Evolutionary conservation across 116 monocot genomes (phyloP).

Genomic region (Iris pallida): DNA sequence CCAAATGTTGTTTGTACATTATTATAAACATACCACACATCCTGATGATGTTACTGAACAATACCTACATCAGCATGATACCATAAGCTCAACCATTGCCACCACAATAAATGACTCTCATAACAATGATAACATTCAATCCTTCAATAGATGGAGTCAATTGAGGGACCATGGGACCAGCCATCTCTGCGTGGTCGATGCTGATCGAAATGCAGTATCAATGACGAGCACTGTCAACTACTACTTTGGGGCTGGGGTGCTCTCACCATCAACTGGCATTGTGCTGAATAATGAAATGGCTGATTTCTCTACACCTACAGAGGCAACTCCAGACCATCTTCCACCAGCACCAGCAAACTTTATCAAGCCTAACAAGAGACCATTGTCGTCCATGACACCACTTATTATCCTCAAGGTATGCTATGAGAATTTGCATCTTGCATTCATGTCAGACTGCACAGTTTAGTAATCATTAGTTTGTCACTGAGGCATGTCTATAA

Average conservation of each 20-base stretch:
- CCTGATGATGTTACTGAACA: too few species aligned
- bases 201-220: conserved; percentile 83
- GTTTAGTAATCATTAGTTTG: too few species aligned
- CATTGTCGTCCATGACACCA: conserved; percentile 93
- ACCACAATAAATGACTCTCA: too few species aligned
- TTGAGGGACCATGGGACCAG: conserved; percentile 80
- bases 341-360: conserved; percentile 92
- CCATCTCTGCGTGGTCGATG: conserved; percentile 81
- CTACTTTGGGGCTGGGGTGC: conserved; percentile 61
- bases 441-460: too few species aligned
- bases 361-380: conserved; percentile 77
- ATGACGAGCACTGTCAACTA: conserved; percentile 80
- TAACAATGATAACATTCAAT: too few species aligned
- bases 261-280: conserved; percentile 83
- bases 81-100: too few species aligned
- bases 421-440: too few species aligned
- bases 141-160: too few species aligned
- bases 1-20: too few species aligned
- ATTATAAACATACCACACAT: too few species aligned
- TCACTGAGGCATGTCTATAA: too few species aligned
- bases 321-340: conserved; percentile 46
- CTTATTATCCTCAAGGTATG: conserved; percentile 76
- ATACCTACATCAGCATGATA: too few species aligned
- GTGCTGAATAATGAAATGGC: conserved; percentile 90
- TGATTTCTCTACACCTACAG: conserved; percentile 81